Conservation (phyloP, 106 monocot species). For the Dendrobium huoshanense region DNA sequence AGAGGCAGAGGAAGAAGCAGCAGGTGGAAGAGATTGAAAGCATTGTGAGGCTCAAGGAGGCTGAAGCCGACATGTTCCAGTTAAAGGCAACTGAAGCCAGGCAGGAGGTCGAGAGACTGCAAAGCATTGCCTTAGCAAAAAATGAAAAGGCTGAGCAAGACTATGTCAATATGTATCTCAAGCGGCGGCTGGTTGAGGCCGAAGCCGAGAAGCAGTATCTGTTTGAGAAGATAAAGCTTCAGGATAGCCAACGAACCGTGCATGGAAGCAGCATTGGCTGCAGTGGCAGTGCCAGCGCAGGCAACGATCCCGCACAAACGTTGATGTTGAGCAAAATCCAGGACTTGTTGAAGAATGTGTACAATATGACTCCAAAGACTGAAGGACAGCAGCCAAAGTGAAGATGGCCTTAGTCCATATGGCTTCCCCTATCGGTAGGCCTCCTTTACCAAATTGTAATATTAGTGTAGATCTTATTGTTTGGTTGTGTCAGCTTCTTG, state of each 20-base stretch:
- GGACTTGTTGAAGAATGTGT: constrained; percentile 85
- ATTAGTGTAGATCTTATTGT: background rate
- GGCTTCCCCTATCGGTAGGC: background rate
- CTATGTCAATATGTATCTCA: constrained; percentile 83
- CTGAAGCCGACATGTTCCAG: constrained; percentile 98
- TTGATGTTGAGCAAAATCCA: constrained; percentile 73
- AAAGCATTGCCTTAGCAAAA: constrained; percentile 74
- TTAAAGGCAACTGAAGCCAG: constrained; percentile 85
- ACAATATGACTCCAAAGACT: constrained; percentile 34
- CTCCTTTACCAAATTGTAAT: background rate
- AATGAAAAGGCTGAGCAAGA: constrained; percentile 91
- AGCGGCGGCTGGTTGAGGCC: constrained; percentile 82
- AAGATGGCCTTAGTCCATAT: background rate
- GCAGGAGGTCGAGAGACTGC: constrained; percentile 86
- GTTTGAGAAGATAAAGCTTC: constrained; percentile 86
- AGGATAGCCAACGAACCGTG: constrained; percentile 54
- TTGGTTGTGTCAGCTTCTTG: background rate
- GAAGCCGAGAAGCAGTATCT: constrained; percentile 90
- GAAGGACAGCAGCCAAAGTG: constrained; percentile 49
- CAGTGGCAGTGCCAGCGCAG: constrained; percentile 6
- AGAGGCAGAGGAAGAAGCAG: constrained; percentile 74
- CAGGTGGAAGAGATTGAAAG: constrained; percentile 96
- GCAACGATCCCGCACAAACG: constrained; percentile 42
- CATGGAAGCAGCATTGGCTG: constrained; percentile 19
- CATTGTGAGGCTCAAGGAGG: constrained; percentile 88